Percentiles rank a stretch among this genome's conserved stretches.
Evolutionary conservation across 495 filamentous ascomycete species (phyloP).

Genomic region (Hyaloscypha bicolor): DNA sequence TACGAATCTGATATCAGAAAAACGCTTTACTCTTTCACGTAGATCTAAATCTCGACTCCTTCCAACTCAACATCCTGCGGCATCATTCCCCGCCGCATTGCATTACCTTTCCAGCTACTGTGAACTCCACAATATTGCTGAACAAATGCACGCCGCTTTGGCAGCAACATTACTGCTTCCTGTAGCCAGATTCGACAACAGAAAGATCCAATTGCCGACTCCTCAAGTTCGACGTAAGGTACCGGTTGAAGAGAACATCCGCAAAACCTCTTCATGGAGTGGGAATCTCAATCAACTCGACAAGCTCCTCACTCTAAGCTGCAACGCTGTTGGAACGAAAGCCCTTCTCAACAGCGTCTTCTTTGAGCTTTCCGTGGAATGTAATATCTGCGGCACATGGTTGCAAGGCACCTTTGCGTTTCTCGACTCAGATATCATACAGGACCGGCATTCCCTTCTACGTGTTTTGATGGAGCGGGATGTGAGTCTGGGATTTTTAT

Average conservation of each 20-base stretch:
- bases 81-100: conserved; percentile 28
- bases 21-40: conserved; percentile 27
- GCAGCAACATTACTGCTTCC: conserved; percentile 30
- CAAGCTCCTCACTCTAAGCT: conserved; percentile 30
- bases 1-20: conserved; percentile 28
- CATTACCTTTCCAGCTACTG: conserved; percentile 27
- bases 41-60: conserved; percentile 17
- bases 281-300: conserved; percentile 26
- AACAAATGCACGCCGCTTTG: conserved; percentile 28
- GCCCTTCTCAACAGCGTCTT: conserved; percentile 29
- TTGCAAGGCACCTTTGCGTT: conserved; percentile 28
- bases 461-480: conserved; percentile 27
- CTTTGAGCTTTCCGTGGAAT: conserved; percentile 25
- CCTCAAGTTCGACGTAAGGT: conserved; percentile 23
- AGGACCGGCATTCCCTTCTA: conserved; percentile 21
- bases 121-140: conserved; percentile 24
- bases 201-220: conserved; percentile 19
- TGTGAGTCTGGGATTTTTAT: conserved; percentile 26
- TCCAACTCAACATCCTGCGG: conserved; percentile 20
- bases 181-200: conserved; percentile 25
- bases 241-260: conserved; percentile 10
- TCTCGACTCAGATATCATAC: conserved; percentile 29
- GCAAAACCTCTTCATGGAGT: conserved; percentile 19
- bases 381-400: conserved; percentile 31
- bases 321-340: conserved; percentile 29